Percentiles rank a stretch among this genome's conserved stretches.
These are phyloP conservation scores for Penicillium hordei DNA, from an alignment of 2,329 filamentous ascomycete species.

Conservation along the genomic window DNA sequence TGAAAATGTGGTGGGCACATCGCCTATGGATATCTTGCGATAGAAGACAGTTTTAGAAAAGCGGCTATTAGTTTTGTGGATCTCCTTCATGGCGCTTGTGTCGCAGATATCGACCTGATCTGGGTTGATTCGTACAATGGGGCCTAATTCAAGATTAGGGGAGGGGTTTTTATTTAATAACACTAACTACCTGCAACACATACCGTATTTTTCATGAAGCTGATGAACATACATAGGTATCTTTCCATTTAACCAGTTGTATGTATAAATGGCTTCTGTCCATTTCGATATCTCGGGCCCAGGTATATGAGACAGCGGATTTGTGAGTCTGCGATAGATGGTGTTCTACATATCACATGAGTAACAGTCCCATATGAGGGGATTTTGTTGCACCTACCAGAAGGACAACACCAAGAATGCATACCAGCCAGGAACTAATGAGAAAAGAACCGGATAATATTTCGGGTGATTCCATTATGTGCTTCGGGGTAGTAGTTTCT, in stretches of 20 bases:
- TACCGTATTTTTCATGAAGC: constrained; percentile 34
- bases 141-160: constrained; percentile 19
- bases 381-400: constrained; percentile 1
- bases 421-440: background rate
- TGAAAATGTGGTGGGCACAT: constrained; percentile 41
- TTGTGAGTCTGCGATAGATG: constrained; percentile 13
- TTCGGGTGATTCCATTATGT: background rate
- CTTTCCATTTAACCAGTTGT: constrained; percentile 25
- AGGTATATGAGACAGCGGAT: constrained; percentile 20
- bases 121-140: constrained; percentile 34
- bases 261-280: constrained; percentile 23
- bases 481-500: background rate
- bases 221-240: constrained; percentile 24
- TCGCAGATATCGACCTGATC: constrained; percentile 43
- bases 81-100: constrained; percentile 30
- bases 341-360: constrained; percentile 2
- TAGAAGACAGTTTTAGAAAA: constrained; percentile 41
- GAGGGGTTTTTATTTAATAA: background rate
- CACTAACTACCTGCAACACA: background rate
- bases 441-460: background rate
- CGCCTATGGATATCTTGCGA: constrained; percentile 16
- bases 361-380: background rate
- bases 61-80: constrained; percentile 35
- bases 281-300: constrained; percentile 30
- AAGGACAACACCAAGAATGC: background rate